Evolutionary conservation across 805 yeast species (phyloP).

Genomic region (Wickerhamomyces strasburgensis): DNA sequence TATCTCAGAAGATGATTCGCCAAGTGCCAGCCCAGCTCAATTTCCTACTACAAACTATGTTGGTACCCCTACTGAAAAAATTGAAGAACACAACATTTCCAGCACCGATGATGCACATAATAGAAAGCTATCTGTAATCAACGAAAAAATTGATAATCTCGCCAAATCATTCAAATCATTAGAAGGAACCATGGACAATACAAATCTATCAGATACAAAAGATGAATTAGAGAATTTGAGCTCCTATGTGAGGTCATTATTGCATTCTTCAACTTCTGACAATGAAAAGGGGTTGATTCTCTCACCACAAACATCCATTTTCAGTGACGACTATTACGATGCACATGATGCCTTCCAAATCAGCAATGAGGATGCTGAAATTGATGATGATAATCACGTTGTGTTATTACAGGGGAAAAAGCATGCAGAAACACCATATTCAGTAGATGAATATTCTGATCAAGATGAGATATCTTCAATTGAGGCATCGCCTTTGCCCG

Average conservation of each 20-base stretch:
- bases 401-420: constrained; percentile 17
- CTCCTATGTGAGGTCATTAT: constrained; percentile 8
- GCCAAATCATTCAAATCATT: neutral
- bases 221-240: constrained; percentile 7
- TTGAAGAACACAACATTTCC: too few relatives aligned
- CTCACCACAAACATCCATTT: constrained; percentile 29
- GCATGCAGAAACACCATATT: constrained; percentile 6
- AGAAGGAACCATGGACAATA: neutral
- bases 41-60: too few relatives aligned
- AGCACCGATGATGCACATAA: constrained; percentile 1
- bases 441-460: constrained; percentile 24
- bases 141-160: constrained; percentile 5
- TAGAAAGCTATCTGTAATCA: constrained; percentile 1
- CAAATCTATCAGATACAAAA: neutral
- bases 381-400: constrained; percentile 16
- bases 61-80: too few relatives aligned
- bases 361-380: constrained; percentile 33
- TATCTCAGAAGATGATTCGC: neutral
- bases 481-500: constrained; percentile 2
- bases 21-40: neutral
- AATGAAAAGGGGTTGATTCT: constrained; percentile 6
- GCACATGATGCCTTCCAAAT: constrained; percentile 37
- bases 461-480: constrained; percentile 19
- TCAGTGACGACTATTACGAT: constrained; percentile 52
- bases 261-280: neutral